A percentile compares a stretch with the other conserved stretches of the same genome.
Evolutionary conservation across 352 stramenopile species (phyloP).

Genomic region (Globisporangium cederbergense): DNA sequence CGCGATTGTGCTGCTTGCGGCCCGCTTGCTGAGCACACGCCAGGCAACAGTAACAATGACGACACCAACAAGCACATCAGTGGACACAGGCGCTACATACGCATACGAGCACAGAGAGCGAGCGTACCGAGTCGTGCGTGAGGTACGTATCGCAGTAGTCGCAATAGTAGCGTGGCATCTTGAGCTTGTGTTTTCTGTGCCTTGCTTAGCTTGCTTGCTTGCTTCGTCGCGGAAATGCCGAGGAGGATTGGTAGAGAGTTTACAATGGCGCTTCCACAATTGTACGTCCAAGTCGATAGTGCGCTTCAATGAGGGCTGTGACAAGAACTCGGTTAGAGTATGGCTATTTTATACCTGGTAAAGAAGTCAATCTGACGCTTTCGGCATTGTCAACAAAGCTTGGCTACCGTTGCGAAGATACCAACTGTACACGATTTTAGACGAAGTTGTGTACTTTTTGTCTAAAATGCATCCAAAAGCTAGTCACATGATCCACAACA

Average conservation of each 20-base stretch:
- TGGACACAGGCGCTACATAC: not conserved
- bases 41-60: conserved; percentile 2
- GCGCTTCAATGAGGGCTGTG: not conserved
- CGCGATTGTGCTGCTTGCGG: conserved; percentile 92
- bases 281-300: not conserved
- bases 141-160: conserved; percentile 95
- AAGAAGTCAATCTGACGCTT: too few relatives aligned
- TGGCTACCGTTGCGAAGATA: too few relatives aligned
- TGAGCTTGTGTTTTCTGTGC: not conserved
- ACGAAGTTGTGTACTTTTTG: too few relatives aligned
- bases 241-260: not conserved
- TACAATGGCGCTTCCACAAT: not conserved
- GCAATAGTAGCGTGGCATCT: conserved; percentile 93
- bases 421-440: too few relatives aligned
- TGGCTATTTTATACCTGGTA: not conserved
- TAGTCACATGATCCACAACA: too few relatives aligned
- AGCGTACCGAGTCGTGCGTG: conserved; percentile 89
- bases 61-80: conserved; percentile 1
- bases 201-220: not conserved
- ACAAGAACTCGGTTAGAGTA: not conserved
- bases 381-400: too few relatives aligned
- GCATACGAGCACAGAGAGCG: not conserved
- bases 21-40: conserved; percentile 71
- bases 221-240: not conserved
- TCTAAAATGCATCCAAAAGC: too few relatives aligned